Evolutionary conservation across 768 basidiomycete genomes (phyloP).

Genomic region (Pleurotus pulmonarius): DNA sequence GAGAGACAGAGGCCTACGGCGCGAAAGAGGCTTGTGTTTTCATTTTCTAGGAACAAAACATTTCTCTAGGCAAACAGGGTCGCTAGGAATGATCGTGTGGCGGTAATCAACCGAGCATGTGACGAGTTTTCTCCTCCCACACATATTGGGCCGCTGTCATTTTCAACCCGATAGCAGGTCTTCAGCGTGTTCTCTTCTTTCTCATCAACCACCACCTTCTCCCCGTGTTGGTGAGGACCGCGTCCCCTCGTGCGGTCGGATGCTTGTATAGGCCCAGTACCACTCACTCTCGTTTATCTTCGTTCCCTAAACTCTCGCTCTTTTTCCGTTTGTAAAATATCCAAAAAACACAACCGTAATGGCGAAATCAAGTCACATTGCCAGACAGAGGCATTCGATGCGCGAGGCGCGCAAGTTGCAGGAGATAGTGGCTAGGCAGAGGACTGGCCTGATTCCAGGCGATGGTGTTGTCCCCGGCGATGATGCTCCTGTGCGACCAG

Average conservation of each 20-base stretch:
- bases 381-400: not conserved
- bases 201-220: not conserved
- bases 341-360: not conserved
- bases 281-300: not conserved
- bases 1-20: too few relatives aligned
- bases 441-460: not conserved
- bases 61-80: not conserved
- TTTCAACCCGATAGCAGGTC: too few relatives aligned
- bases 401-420: not conserved
- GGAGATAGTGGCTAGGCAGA: not conserved
- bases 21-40: too few relatives aligned
- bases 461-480: not conserved
- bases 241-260: not conserved
- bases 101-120: not conserved
- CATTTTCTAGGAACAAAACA: too few relatives aligned
- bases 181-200: not conserved
- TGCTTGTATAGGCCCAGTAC: not conserved
- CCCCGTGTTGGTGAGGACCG: not conserved
- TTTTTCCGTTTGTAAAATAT: not conserved
- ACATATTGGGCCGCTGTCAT: not conserved
- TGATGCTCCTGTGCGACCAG: not conserved
- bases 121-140: slow-evolving; percentile 3
- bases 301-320: not conserved
- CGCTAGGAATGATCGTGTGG: not conserved
- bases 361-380: not conserved